Evolutionary conservation across 805 yeast species (phyloP).

Genomic region (Teunomyces barrocoloradensis): DNA sequence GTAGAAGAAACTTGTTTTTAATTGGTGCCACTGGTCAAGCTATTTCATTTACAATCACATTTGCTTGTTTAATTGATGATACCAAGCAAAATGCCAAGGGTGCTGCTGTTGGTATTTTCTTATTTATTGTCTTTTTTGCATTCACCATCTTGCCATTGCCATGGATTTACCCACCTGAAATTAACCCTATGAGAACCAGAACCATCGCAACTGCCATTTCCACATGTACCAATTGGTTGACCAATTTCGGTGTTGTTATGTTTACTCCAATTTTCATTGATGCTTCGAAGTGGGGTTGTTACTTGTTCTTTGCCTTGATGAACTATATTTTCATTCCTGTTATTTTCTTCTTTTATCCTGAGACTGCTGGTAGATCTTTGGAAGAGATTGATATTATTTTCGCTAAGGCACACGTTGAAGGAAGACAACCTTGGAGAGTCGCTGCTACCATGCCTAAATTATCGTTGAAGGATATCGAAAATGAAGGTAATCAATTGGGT

Average conservation of each 20-base stretch:
- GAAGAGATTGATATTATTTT: constrained; percentile 56
- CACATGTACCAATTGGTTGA: constrained; percentile 36
- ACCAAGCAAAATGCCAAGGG: constrained; percentile 22
- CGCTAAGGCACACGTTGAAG: constrained; percentile 60
- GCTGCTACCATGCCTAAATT: constrained; percentile 63
- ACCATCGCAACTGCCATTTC: constrained; percentile 34
- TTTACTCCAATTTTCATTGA: constrained; percentile 32
- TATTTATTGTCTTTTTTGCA: constrained; percentile 28
- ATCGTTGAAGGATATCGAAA: constrained; percentile 55
- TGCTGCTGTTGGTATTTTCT: constrained; percentile 35
- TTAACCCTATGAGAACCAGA: constrained; percentile 37
- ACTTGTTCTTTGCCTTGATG: constrained; percentile 26
- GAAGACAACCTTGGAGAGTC: constrained; percentile 58
- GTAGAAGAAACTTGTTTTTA: constrained; percentile 34
- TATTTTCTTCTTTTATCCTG: constrained; percentile 49
- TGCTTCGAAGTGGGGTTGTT: constrained; percentile 23
- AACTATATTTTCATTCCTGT: constrained; percentile 47
- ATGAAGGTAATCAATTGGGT: constrained; percentile 58
- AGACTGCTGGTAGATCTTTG: constrained; percentile 43
- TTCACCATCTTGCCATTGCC: constrained; percentile 36
- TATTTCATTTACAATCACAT: constrained; percentile 27
- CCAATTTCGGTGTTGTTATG: constrained; percentile 37
- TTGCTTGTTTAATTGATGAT: constrained; percentile 22
- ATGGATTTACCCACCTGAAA: constrained; percentile 38
- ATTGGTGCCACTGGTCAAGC: constrained; percentile 32